Conservation (phyloP, 1,284 basidiomycete species). For the Ustilago bromivora region DNA sequence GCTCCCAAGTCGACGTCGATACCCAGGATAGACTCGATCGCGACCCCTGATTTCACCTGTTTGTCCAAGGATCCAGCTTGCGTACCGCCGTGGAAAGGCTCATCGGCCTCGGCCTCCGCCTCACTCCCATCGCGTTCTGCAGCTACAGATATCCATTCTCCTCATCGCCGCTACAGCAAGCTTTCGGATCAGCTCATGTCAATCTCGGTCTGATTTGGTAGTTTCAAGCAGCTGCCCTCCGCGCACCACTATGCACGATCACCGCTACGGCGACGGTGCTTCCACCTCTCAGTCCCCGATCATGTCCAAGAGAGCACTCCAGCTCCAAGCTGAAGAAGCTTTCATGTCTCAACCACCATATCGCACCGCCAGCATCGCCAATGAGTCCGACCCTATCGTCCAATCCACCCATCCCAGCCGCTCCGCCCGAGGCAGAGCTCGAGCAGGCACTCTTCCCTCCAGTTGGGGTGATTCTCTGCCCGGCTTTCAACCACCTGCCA, state of each 20-base stretch:
- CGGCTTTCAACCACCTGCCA: constrained; percentile 8
- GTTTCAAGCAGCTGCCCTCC: constrained; percentile 10
- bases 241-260: constrained; percentile 15
- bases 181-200: constrained; percentile 4
- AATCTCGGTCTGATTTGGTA: background rate
- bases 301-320: constrained; percentile 40
- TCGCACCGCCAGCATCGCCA: constrained; percentile 42
- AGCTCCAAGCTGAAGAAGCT: constrained; percentile 54
- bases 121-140: background rate
- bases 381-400: constrained; percentile 51
- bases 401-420: constrained; percentile 15
- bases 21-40: too few species aligned
- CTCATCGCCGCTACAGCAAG: constrained; percentile 1
- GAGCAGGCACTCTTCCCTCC: constrained; percentile 61
- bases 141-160: background rate
- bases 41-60: too few species aligned
- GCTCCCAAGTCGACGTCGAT: too few species aligned
- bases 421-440: constrained; percentile 44
- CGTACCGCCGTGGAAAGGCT: too few species aligned
- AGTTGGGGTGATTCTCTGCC: constrained; percentile 49
- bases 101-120: too few species aligned
- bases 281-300: constrained; percentile 24
- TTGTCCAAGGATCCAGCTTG: too few species aligned
- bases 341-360: constrained; percentile 28
- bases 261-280: constrained; percentile 12